phyloP scores from a whole-genome alignment of 139 green algal species.

The Tetraselmis chui region DNA sequence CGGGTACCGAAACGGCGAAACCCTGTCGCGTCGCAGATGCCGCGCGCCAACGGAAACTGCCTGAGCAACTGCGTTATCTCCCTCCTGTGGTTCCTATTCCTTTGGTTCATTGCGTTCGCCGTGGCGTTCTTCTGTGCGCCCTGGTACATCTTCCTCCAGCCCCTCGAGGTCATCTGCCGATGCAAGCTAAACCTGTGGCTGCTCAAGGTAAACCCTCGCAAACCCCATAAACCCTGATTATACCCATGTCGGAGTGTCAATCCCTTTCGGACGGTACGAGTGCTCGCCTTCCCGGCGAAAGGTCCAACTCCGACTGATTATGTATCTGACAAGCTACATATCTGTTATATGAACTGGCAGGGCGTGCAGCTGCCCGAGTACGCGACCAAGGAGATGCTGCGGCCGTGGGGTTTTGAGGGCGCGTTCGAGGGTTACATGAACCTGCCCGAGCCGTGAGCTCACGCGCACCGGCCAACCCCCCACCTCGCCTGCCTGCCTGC shows the following conservation, averaged over 20 bases:
- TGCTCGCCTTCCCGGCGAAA: too few species aligned
- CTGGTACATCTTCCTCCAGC: background rate
- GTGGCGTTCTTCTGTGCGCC: background rate
- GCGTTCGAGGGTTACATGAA: background rate
- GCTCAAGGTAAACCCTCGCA: background rate
- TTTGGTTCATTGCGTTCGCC: background rate
- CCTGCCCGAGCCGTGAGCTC: background rate
- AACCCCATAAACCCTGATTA: too few species aligned
- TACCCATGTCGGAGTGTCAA: too few species aligned
- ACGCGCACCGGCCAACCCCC: too few species aligned
- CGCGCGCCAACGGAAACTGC: background rate
- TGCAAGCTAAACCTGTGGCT: background rate
- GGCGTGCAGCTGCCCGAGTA: background rate
- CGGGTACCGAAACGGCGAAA: too few species aligned
- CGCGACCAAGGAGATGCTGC: background rate
- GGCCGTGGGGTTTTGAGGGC: background rate
- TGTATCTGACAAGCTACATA: too few species aligned
- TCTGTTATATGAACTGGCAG: too few species aligned
- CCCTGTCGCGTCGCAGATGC: too few species aligned
- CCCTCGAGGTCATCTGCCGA: background rate
- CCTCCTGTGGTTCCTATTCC: background rate
- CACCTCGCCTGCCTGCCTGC: too few species aligned
- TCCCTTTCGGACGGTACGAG: too few species aligned
- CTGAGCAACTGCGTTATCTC: background rate
- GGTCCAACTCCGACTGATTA: too few species aligned